These are phyloP conservation scores for Coemansia sp. DNA, from an alignment of 371 early-diverging fungal genomes.

Conservation along the genomic window DNA sequence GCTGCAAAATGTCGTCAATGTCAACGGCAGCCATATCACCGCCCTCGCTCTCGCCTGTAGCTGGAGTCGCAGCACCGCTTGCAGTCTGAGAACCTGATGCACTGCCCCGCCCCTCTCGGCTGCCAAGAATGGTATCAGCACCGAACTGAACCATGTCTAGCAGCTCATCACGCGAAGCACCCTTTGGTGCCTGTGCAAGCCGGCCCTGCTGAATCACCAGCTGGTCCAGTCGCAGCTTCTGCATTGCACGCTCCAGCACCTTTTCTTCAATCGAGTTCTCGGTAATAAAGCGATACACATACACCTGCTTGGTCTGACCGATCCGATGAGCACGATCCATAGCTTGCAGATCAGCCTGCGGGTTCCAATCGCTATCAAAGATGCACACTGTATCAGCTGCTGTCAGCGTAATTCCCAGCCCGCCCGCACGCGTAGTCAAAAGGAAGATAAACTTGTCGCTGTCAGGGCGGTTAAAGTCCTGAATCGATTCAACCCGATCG, in stretches of 20 bases:
- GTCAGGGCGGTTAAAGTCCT: conserved; percentile 90
- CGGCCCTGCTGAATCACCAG: conserved; percentile 96
- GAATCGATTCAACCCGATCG: conserved; percentile 89
- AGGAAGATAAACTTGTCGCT: conserved; percentile 95
- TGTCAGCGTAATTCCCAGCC: conserved; percentile 98
- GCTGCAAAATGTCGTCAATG: conserved; percentile 85
- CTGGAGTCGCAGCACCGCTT: conserved; percentile 42
- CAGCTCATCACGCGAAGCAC: conserved; percentile 75
- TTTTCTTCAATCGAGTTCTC: conserved; percentile 98
- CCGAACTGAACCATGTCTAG: conserved; percentile 96
- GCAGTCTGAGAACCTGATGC: conserved; percentile 20
- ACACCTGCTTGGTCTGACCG: conserved; percentile 98
- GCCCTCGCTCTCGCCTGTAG: conserved; percentile 8
- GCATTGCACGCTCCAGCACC: conserved; percentile 92
- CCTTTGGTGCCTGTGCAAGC: conserved; percentile 53
- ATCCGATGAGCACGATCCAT: conserved; percentile 99
- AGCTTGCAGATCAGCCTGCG: conserved; percentile 95
- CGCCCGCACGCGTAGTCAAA: conserved; percentile 97
- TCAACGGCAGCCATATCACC: conserved; percentile 56
- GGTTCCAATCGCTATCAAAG: conserved; percentile 99
- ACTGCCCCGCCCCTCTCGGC: conserved; percentile 16
- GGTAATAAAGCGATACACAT: conserved; percentile 96
- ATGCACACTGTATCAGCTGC: conserved; percentile 97
- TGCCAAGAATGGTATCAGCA: conserved; percentile 81
- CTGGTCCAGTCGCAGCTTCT: conserved; percentile 97